phyloP scores from a whole-genome alignment of 2,329 filamentous ascomycete species.

The Emmonsia crescens region DNA sequence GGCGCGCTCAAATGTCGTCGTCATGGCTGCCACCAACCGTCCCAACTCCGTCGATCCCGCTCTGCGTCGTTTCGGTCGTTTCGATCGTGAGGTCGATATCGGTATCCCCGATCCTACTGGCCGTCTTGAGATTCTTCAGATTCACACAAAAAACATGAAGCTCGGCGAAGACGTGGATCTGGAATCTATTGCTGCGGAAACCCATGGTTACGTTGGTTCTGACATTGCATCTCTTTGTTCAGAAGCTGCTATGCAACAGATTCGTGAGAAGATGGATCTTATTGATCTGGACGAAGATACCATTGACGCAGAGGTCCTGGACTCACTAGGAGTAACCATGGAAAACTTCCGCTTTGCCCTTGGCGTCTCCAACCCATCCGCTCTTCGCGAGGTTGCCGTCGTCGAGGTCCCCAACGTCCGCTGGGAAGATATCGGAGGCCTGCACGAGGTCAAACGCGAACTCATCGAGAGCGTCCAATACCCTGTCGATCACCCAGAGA shows the following conservation, averaged over 20 bases:
- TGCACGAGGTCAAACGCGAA: conserved; percentile 97
- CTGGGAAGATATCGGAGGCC: conserved; percentile 99
- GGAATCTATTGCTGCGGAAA: conserved; percentile 92
- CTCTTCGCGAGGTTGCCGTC: conserved; percentile 94
- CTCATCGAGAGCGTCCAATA: conserved; percentile 99
- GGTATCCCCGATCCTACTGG: conserved; percentile 96
- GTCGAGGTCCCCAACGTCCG: conserved; percentile 98
- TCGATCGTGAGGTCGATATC: conserved; percentile 98
- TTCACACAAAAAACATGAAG: conserved; percentile 99
- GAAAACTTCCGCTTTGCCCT: conserved; percentile 99
- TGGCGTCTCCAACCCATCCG: conserved; percentile 95
- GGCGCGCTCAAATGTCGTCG: conserved; percentile 93
- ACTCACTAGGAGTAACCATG: conserved; percentile 97
- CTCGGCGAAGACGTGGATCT: conserved; percentile 92
- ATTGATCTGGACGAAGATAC: conserved; percentile 98
- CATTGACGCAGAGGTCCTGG: conserved; percentile 94
- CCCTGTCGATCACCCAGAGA: conserved; percentile 97
- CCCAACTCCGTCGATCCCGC: conserved; percentile 98
- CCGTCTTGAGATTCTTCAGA: conserved; percentile 96
- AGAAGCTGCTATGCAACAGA: conserved; percentile 99
- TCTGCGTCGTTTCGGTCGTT: conserved; percentile 93
- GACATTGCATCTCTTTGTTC: conserved; percentile 98
- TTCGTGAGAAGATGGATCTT: conserved; percentile 99
- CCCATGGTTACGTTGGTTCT: conserved; percentile 97
- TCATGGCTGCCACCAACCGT: conserved; percentile 98